Conservation (phyloP, 768 basidiomycete genomes). For the Pilatotrama ljubarskyi region DNA sequence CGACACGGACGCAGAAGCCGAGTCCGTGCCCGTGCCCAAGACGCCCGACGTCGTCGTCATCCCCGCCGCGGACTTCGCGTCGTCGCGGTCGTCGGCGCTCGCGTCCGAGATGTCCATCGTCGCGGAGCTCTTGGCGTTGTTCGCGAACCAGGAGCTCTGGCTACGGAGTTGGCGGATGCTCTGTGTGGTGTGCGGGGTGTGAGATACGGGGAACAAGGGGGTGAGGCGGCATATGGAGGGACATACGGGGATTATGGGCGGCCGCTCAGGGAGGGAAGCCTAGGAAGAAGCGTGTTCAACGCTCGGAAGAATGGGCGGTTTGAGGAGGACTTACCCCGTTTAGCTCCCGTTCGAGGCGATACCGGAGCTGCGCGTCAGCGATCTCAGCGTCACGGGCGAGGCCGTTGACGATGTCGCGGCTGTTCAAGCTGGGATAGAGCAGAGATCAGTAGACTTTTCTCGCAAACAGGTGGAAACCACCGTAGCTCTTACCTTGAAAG, state of each 20-base stretch:
- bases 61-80: slow-evolving; percentile 1
- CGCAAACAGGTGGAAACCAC: not conserved
- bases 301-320: not conserved
- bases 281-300: too few relatives aligned
- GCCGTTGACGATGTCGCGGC: slow-evolving; percentile 1
- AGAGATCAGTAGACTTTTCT: not conserved
- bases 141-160: slow-evolving; percentile 17
- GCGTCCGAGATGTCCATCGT: too few relatives aligned
- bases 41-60: not conserved
- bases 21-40: not conserved
- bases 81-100: not conserved
- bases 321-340: not conserved
- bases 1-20: not conserved
- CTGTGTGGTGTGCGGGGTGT: not conserved
- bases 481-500: slow-evolving; percentile 2
- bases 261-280: slow-evolving; percentile 5
- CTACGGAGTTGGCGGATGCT: slow-evolving; percentile 11
- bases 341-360: slow-evolving; percentile 11
- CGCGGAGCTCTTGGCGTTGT: slow-evolving; percentile 4
- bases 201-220: too few relatives aligned
- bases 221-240: not conserved
- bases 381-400: slow-evolving; percentile 9
- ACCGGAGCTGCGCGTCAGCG: slow-evolving; percentile 14
- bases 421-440: slow-evolving; percentile 1
- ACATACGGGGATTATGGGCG: slow-evolving; percentile 17